Evolutionary conservation across 2,329 filamentous ascomycete genomes (phyloP).

Genomic region (Chrysosporium queenslandicum): DNA sequence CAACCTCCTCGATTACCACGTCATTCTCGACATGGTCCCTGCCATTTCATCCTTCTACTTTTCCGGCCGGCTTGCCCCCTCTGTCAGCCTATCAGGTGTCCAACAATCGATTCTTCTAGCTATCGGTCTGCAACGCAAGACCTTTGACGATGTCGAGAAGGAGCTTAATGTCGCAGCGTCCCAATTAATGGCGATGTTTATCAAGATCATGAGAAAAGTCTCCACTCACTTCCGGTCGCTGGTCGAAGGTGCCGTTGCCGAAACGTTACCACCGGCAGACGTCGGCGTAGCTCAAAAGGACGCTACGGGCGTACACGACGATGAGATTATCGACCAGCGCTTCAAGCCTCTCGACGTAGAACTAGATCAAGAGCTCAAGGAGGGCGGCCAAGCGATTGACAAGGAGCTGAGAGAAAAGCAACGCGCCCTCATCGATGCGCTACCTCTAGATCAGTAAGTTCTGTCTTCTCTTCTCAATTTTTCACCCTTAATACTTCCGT

Average conservation of each 20-base stretch:
- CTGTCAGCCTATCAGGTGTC: slow-evolving; percentile 64
- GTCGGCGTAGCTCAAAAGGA: slow-evolving; percentile 24
- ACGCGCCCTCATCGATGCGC: slow-evolving; percentile 75
- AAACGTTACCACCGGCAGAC: slow-evolving; percentile 51
- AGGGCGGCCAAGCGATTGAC: slow-evolving; percentile 68
- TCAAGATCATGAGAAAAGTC: slow-evolving; percentile 87
- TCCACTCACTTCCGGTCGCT: slow-evolving; percentile 65
- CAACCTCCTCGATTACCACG: slow-evolving; percentile 95
- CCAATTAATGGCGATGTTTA: slow-evolving; percentile 91
- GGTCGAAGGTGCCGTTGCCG: slow-evolving; percentile 62
- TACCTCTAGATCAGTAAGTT: slow-evolving; percentile 75
- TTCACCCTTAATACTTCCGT: neutral
- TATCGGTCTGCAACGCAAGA: slow-evolving; percentile 82
- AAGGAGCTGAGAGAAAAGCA: slow-evolving; percentile 66
- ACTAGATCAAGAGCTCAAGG: slow-evolving; percentile 72
- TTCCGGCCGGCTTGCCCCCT: slow-evolving; percentile 57
- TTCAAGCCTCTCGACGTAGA: slow-evolving; percentile 62
- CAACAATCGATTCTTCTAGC: slow-evolving; percentile 84
- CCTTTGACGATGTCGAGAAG: slow-evolving; percentile 66
- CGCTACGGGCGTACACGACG: slow-evolving; percentile 56
- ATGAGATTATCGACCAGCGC: slow-evolving; percentile 54
- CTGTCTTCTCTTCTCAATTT: neutral
- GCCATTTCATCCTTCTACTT: slow-evolving; percentile 77
- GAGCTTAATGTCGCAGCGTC: slow-evolving; percentile 64
- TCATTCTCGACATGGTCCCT: slow-evolving; percentile 87